phyloP scores from a whole-genome alignment of 306 rosid genomes.

The Sphenostylis stenocarpa region DNA sequence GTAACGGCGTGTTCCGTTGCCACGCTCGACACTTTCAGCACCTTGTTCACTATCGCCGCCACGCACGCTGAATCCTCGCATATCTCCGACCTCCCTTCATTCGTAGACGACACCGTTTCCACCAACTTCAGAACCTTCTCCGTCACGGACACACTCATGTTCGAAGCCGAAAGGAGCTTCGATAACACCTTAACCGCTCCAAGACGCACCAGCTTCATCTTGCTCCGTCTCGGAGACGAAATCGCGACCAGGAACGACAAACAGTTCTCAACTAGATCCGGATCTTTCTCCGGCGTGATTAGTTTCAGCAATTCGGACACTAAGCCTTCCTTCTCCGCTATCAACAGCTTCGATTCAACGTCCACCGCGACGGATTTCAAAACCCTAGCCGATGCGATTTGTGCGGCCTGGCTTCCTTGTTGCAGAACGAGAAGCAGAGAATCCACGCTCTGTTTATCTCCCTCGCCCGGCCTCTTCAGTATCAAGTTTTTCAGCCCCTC shows the following conservation, averaged over 20 bases:
- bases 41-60: constrained; percentile 61
- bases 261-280: constrained; percentile 49
- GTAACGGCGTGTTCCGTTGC: constrained; percentile 91
- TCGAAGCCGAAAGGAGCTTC: constrained; percentile 46
- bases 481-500: constrained; percentile 41
- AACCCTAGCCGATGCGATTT: constrained; percentile 54
- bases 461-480: constrained; percentile 30
- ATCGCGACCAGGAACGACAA: constrained; percentile 60
- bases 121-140: constrained; percentile 70
- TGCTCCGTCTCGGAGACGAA: constrained; percentile 57
- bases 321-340: constrained; percentile 65
- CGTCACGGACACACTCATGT: constrained; percentile 37
- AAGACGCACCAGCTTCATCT: constrained; percentile 44
- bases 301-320: constrained; percentile 50
- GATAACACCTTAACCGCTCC: constrained; percentile 56
- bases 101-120: constrained; percentile 72
- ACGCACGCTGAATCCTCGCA: constrained; percentile 59
- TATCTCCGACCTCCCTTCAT: constrained; percentile 72
- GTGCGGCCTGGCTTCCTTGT: constrained; percentile 49
- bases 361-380: constrained; percentile 53
- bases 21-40: constrained; percentile 61
- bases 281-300: constrained; percentile 50
- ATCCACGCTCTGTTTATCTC: constrained; percentile 22
- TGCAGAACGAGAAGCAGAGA: constrained; percentile 59
- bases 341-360: constrained; percentile 59